A percentile compares a stretch with the other conserved stretches of the same genome.
Evolutionary conservation across 2,329 filamentous ascomycete genomes (phyloP).

Genomic region (Diaporthe sp.): DNA sequence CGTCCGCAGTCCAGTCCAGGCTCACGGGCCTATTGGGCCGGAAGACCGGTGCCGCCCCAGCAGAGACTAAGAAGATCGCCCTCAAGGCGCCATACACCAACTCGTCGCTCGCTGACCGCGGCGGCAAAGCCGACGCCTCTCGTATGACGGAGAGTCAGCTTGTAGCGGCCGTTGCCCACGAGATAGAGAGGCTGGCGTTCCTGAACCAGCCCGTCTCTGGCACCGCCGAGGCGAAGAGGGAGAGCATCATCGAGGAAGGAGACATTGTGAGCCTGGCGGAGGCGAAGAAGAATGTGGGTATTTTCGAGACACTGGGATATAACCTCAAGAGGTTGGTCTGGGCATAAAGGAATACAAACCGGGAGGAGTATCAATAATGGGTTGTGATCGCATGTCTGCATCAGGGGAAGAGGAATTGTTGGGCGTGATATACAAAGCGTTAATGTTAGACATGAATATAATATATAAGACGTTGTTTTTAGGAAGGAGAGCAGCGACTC

Average conservation of each 20-base stretch:
- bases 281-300: conserved; percentile 87
- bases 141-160: conserved; percentile 68
- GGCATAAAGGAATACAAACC: conserved; percentile 58
- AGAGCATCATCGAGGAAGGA: conserved; percentile 66
- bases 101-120: conserved; percentile 69
- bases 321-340: conserved; percentile 95
- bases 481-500: neutral
- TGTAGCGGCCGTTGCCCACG: conserved; percentile 77
- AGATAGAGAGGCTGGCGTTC: conserved; percentile 79
- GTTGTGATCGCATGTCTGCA: neutral
- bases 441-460: neutral
- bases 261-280: conserved; percentile 89
- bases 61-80: conserved; percentile 60
- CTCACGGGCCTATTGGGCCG: conserved; percentile 60
- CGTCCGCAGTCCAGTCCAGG: conserved; percentile 47
- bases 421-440: neutral
- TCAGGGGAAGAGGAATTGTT: neutral
- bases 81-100: conserved; percentile 69
- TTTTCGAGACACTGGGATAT: conserved; percentile 90
- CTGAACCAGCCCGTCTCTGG: conserved; percentile 58
- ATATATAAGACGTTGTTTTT: neutral
- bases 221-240: conserved; percentile 57
- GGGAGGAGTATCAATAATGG: neutral
- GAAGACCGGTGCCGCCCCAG: conserved; percentile 48
- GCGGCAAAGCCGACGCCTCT: conserved; percentile 51